Conservation (phyloP, 352 stramenopile genomes). For the Peronospora farinosa region DNA sequence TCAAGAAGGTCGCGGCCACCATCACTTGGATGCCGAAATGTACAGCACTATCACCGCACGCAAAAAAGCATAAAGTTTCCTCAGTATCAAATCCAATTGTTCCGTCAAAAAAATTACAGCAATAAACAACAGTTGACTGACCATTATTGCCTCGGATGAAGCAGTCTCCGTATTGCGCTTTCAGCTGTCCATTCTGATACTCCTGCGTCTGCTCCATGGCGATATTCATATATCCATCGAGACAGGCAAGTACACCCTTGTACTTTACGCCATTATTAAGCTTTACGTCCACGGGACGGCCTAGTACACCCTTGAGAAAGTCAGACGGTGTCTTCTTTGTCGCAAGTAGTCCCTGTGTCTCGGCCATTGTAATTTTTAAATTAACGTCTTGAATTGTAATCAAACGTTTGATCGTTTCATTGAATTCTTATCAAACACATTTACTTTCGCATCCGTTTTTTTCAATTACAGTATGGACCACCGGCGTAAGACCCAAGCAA, state of each 20-base stretch:
- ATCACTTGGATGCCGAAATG: slow-evolving; percentile 2
- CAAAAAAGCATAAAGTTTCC: background rate
- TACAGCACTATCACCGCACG: slow-evolving; percentile 1
- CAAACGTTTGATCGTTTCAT: background rate
- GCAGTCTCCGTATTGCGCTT: slow-evolving; percentile 99
- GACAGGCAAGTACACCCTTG: slow-evolving; percentile 95
- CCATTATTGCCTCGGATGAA: slow-evolving; percentile 99
- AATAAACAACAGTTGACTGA: slow-evolving; percentile 13
- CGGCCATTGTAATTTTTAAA: slow-evolving; percentile 29
- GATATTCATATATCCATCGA: slow-evolving; percentile 99
- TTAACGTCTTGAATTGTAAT: background rate
- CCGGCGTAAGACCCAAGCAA: slow-evolving; percentile 40
- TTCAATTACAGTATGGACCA: slow-evolving; percentile 26
- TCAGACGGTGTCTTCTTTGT: slow-evolving; percentile 87
- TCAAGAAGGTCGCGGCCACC: background rate
- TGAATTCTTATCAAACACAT: background rate
- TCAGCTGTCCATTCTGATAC: slow-evolving; percentile 98
- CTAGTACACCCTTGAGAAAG: slow-evolving; percentile 91
- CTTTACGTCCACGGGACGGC: slow-evolving; percentile 95
- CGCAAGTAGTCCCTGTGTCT: slow-evolving; percentile 20
- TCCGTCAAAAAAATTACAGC: background rate
- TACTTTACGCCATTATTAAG: slow-evolving; percentile 99
- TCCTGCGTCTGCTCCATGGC: slow-evolving; percentile 99
- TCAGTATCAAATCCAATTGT: background rate
- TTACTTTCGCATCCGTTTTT: background rate